Conservation (phyloP, 1,139 yeast species). For the Blastobotrys ciferrii region DNA sequence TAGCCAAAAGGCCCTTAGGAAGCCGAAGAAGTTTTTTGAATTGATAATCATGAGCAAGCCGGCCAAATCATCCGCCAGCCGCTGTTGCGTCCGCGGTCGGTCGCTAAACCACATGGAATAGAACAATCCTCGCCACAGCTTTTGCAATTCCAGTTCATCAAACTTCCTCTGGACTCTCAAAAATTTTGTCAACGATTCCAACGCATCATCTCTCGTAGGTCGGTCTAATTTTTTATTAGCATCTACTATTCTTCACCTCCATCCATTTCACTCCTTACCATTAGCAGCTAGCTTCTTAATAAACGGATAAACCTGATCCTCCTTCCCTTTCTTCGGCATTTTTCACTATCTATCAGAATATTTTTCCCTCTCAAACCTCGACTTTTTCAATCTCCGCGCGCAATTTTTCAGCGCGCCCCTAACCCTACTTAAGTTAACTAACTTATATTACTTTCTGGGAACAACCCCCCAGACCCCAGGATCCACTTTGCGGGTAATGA, state of each 20-base stretch:
- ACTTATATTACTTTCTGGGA: too few species aligned
- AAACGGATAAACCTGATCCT: constrained; percentile 44
- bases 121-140: constrained; percentile 91
- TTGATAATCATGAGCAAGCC: constrained; percentile 47
- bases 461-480: too few species aligned
- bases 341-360: not conserved
- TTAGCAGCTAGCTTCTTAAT: constrained; percentile 85
- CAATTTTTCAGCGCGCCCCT: not conserved
- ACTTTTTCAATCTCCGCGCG: not conserved
- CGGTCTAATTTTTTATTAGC: constrained; percentile 42
- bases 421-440: not conserved
- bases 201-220: constrained; percentile 70
- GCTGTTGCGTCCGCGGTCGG: constrained; percentile 86
- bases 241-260: not conserved
- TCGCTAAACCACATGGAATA: constrained; percentile 95
- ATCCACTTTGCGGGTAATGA: too few species aligned
- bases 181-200: constrained; percentile 62
- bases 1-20: constrained; percentile 78
- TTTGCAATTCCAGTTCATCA: constrained; percentile 61
- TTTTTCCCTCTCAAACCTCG: not conserved
- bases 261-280: constrained; percentile 38
- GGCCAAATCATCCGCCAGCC: constrained; percentile 73
- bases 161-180: constrained; percentile 45
- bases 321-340: constrained; percentile 5
- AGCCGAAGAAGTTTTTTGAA: constrained; percentile 47